Base-by-base conservation (phyloP, 345 rosid genomes). In the Aethionema arabicum region DNA sequence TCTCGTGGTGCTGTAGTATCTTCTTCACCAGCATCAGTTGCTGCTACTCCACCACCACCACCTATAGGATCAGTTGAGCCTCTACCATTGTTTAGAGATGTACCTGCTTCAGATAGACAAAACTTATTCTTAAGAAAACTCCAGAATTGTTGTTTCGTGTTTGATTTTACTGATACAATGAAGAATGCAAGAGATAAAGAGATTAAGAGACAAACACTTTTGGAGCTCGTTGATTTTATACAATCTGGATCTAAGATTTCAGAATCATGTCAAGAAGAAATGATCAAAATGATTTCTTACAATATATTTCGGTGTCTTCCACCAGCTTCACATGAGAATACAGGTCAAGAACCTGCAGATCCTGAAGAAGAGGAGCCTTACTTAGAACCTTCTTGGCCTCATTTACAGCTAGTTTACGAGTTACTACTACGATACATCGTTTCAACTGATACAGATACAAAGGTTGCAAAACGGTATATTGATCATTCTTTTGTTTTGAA, bases 351-450 rank as follows among this genome's bases (percentile, higher is more conserved):
- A 53, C 72, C 74, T 29, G 54, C 78, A 0, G 96, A 91, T 71
- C 98, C 96, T 1, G 96, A 91, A 55, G 98, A 91, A 69, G 98
- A 91, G n/a, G 98, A 91, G 14, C 93, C 87, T 0, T 88, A 82
- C 72, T 66, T 84, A 75, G 98, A 91, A 38, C 96, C 96, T 15
- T 73, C 91, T 8, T 91, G 98, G 96, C 88, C 91, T 53, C 98
- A 91, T 80, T 80, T 91, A 76, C 96, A 88, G 83, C 85, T 88
- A 11, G 88, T 88, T 14, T 87, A 91, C 54, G 98, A 88, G 72
- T 74, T 91, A 63, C 71, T 91, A 12, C 78, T 91, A 47, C 82
- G 96, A 78, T 91, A 88, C 39, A 73, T 91, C 5, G 91, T 85
- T 59, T 85, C 91, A 0, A 82, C 98, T 0, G 96, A 88, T 30